These are phyloP conservation scores for Pseudonitzschia multiseries DNA, from an alignment of 108 stramenopile genomes.

Conservation along the genomic window DNA sequence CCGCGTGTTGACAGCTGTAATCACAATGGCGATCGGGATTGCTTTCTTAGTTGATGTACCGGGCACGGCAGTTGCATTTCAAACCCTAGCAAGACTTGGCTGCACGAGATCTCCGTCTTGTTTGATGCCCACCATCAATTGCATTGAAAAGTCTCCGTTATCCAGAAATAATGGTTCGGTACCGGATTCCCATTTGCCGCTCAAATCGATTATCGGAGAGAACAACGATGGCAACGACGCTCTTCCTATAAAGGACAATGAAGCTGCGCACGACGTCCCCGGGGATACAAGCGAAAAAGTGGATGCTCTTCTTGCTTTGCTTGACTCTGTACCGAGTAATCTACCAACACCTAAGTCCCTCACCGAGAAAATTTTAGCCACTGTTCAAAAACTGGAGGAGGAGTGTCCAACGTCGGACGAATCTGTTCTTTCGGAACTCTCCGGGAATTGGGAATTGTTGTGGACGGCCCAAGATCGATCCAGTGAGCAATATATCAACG, in stretches of 20 bases:
- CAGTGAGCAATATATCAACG: conserved; percentile 24
- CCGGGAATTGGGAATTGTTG: conserved; percentile 75
- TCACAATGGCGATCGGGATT: too few relatives aligned
- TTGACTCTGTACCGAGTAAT: conserved; percentile 32
- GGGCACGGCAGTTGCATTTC: too few relatives aligned
- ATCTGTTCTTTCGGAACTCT: conserved; percentile 51
- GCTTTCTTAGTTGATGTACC: too few relatives aligned
- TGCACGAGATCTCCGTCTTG: too few relatives aligned
- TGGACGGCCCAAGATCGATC: conserved; percentile 83
- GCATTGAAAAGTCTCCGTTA: too few relatives aligned
- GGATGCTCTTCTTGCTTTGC: neutral
- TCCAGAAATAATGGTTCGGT: too few relatives aligned
- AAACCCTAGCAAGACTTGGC: too few relatives aligned
- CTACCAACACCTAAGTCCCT: conserved; percentile 49
- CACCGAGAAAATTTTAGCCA: conserved; percentile 52
- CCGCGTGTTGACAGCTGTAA: too few relatives aligned
- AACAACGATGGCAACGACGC: neutral
- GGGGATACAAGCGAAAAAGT: neutral
- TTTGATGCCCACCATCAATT: too few relatives aligned
- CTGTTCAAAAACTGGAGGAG: conserved; percentile 49
- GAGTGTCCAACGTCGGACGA: conserved; percentile 52
- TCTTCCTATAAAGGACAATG: neutral
- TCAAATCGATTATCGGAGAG: neutral
- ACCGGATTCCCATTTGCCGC: neutral
- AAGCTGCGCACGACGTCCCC: neutral